A percentile compares a stretch with the other conserved stretches of the same genome.
These are phyloP conservation scores for Sphagnum tenellum DNA, from an alignment of 225 moss, liverwort and hornwort species.

Conservation along the genomic window DNA sequence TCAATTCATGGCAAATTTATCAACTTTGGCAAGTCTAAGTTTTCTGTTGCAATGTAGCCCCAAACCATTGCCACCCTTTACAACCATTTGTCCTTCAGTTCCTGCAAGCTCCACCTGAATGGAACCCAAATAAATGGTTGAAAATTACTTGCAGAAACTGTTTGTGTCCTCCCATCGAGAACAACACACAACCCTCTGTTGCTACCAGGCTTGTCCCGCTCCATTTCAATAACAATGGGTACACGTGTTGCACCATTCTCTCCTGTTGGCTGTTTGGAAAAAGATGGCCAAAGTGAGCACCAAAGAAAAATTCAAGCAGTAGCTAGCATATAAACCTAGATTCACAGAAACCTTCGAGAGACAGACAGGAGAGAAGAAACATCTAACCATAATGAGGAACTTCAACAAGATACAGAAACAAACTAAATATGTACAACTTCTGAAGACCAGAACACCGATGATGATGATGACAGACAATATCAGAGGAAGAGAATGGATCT, in stretches of 20 bases:
- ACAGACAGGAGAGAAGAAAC: too few species aligned
- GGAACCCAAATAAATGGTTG: too few species aligned
- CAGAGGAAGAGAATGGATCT: neutral
- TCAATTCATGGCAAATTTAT: too few species aligned
- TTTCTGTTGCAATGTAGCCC: too few species aligned
- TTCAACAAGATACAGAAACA: neutral
- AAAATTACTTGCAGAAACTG: slow-evolving; percentile 88
- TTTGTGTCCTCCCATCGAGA: slow-evolving; percentile 82
- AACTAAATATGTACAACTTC: neutral
- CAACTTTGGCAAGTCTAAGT: too few species aligned
- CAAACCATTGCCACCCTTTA: too few species aligned
- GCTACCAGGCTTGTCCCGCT: slow-evolving; percentile 59
- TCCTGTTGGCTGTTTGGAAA: slow-evolving; percentile 65
- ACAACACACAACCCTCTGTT: slow-evolving; percentile 77
- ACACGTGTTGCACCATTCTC: slow-evolving; percentile 98
- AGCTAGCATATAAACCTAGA: neutral
- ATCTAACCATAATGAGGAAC: too few species aligned
- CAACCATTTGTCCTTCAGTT: too few species aligned
- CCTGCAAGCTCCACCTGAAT: too few species aligned
- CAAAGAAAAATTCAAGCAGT: neutral
- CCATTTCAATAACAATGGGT: slow-evolving; percentile 90
- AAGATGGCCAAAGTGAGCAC: too few species aligned
- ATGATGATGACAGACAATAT: too few species aligned
- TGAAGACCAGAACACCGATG: too few species aligned
- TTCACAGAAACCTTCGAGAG: neutral